These are phyloP conservation scores for Lachancea sp. DNA, from an alignment of 805 yeast genomes.

Conservation along the genomic window DNA sequence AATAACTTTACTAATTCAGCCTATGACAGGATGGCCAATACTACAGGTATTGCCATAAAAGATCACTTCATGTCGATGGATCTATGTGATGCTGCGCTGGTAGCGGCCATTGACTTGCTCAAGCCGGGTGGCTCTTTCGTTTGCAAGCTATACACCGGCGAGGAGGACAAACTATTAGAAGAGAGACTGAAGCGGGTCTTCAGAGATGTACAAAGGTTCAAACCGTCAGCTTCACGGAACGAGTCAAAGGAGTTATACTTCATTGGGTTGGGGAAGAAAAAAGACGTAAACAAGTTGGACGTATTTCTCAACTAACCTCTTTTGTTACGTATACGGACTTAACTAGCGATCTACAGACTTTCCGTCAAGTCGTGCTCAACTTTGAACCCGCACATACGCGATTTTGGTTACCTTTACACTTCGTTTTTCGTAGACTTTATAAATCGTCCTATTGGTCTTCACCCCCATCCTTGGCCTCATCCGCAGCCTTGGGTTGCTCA, in stretches of 20 bases:
- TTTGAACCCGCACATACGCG: neutral
- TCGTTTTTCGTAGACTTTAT: neutral
- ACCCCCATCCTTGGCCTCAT: slow-evolving; percentile 10
- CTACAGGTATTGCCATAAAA: slow-evolving; percentile 71
- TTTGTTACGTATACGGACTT: neutral
- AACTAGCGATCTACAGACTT: neutral
- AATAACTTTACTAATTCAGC: slow-evolving; percentile 69
- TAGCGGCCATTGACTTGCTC: slow-evolving; percentile 65
- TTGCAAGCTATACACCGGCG: slow-evolving; percentile 81
- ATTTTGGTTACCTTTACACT: neutral
- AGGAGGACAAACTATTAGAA: slow-evolving; percentile 65
- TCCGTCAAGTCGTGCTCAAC: neutral
- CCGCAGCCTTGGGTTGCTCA: slow-evolving; percentile 16
- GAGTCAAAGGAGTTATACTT: slow-evolving; percentile 83
- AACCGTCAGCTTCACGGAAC: slow-evolving; percentile 74
- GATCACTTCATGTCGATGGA: slow-evolving; percentile 84
- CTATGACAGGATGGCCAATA: slow-evolving; percentile 86
- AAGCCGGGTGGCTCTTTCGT: slow-evolving; percentile 66
- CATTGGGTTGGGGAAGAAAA: slow-evolving; percentile 51
- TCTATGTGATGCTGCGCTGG: slow-evolving; percentile 83
- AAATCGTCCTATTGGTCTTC: slow-evolving; percentile 17
- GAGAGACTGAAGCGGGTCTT: slow-evolving; percentile 53
- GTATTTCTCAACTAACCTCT: slow-evolving; percentile 32
- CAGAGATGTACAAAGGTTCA: slow-evolving; percentile 55
- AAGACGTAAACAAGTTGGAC: slow-evolving; percentile 36